Percentiles rank a stretch among this genome's conserved stretches.
Evolutionary conservation across 2,329 filamentous ascomycete genomes (phyloP).

Genomic region (Sporothrix inflata): DNA sequence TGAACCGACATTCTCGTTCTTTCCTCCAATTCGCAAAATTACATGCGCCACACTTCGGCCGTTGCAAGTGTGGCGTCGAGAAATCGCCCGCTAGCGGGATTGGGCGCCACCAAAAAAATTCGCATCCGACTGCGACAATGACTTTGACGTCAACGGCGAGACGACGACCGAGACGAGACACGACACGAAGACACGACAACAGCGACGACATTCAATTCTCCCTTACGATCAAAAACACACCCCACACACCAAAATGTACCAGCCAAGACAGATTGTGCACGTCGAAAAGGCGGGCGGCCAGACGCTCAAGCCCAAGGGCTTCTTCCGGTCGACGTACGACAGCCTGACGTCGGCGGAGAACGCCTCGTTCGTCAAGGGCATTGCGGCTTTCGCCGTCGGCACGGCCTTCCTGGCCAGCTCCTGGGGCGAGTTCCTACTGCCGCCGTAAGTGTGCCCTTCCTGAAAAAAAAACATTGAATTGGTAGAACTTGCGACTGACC

Average conservation of each 20-base stretch:
- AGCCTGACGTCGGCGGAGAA: conserved; percentile 65
- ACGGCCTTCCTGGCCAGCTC: conserved; percentile 63
- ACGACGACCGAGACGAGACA: no score
- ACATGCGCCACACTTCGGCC: not conserved
- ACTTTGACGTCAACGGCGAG: conserved; percentile 4
- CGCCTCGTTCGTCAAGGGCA: conserved; percentile 63
- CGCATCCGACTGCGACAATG: not conserved
- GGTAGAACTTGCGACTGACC: not conserved
- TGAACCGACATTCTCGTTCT: not conserved
- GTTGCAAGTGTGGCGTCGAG: not conserved
- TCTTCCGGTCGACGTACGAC: conserved; percentile 58
- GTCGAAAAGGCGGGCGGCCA: conserved; percentile 52
- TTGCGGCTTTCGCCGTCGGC: conserved; percentile 62
- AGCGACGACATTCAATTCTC: not conserved
- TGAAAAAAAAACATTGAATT: no score
- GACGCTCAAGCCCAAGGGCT: conserved; percentile 52
- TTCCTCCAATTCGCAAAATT: not conserved
- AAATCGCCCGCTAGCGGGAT: not conserved
- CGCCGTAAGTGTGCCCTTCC: conserved; percentile 44
- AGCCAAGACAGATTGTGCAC: conserved; percentile 59
- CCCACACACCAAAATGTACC: conserved; percentile 51
- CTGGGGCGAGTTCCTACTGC: conserved; percentile 61
- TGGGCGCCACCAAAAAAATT: conserved; percentile 26
- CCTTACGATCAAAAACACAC: not conserved
- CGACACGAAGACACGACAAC: not conserved